These are phyloP conservation scores for Manihot esculenta DNA, from an alignment of 441 rosid genomes.

Conservation along the genomic window DNA sequence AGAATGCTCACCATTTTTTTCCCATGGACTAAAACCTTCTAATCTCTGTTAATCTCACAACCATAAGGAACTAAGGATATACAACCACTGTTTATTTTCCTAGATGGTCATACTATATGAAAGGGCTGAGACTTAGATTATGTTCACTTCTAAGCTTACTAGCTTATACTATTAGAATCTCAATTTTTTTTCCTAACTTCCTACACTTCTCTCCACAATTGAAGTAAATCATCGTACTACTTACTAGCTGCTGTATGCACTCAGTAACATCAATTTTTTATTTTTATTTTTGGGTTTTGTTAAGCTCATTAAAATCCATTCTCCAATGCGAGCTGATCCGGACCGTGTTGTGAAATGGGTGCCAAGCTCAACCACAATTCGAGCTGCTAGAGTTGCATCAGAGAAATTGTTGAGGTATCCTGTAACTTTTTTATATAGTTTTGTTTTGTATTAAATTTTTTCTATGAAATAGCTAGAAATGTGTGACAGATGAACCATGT, in stretches of 20 bases:
- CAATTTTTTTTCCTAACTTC: not conserved
- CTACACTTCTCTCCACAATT: not conserved
- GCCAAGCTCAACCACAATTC: conserved; percentile 58
- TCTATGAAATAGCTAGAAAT: not conserved
- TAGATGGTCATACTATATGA: not conserved
- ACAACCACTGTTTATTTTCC: not conserved
- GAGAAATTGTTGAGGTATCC: conserved; percentile 78
- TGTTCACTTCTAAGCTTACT: not conserved
- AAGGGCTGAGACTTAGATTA: not conserved
- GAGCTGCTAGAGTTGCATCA: conserved; percentile 78
- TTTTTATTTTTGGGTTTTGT: conserved; percentile 24
- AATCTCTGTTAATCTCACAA: conserved; percentile 7
- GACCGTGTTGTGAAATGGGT: conserved; percentile 68
- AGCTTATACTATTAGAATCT: not conserved
- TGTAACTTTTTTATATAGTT: not conserved
- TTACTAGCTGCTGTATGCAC: not conserved
- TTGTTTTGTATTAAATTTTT: not conserved
- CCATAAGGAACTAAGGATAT: not conserved
- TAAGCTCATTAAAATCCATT: conserved; percentile 92
- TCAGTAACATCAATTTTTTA: conserved; percentile 8
- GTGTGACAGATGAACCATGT: not conserved
- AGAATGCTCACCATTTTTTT: not conserved
- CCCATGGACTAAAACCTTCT: not conserved
- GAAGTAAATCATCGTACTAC: conserved; percentile 7
- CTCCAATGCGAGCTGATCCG: conserved; percentile 85